These are phyloP conservation scores for Fusarium sarcochroum DNA, from an alignment of 2,329 filamentous ascomycete species.

Conservation along the genomic window DNA sequence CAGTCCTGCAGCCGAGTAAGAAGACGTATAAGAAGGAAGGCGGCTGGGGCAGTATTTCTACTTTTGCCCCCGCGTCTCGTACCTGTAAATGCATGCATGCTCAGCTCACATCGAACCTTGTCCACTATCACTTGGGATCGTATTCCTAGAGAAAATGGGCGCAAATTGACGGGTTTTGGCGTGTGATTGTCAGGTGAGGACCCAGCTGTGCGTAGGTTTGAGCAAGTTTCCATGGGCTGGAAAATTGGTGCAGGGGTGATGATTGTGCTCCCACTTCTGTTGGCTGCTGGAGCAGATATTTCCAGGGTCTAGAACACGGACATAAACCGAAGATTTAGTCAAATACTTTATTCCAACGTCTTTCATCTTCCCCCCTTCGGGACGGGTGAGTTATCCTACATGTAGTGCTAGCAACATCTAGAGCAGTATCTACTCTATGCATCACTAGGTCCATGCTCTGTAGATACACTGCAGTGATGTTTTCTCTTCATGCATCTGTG, in stretches of 20 bases:
- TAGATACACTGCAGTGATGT: too few relatives aligned
- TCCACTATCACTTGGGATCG: neutral
- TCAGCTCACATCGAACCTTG: neutral
- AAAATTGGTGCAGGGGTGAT: constrained; percentile 21
- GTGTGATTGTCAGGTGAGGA: constrained; percentile 23
- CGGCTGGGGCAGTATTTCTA: constrained; percentile 19
- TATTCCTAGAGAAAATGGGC: neutral
- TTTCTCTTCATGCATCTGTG: too few relatives aligned
- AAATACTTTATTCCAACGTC: constrained; percentile 16
- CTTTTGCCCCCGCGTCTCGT: neutral
- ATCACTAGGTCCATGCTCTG: neutral
- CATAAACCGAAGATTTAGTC: neutral
- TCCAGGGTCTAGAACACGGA: neutral
- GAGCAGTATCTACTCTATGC: neutral
- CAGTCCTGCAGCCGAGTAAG: neutral
- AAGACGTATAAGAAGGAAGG: neutral
- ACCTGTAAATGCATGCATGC: neutral
- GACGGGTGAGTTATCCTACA: too few relatives aligned
- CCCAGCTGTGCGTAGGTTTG: constrained; percentile 41
- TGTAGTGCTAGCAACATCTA: too few relatives aligned
- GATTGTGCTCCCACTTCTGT: constrained; percentile 13
- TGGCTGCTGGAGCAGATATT: neutral
- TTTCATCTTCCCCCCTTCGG: neutral
- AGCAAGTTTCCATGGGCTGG: constrained; percentile 45
- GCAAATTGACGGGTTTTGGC: constrained; percentile 3